Conservation (phyloP, 1,284 basidiomycete genomes). For the Ceratobasidium sp. region DNA sequence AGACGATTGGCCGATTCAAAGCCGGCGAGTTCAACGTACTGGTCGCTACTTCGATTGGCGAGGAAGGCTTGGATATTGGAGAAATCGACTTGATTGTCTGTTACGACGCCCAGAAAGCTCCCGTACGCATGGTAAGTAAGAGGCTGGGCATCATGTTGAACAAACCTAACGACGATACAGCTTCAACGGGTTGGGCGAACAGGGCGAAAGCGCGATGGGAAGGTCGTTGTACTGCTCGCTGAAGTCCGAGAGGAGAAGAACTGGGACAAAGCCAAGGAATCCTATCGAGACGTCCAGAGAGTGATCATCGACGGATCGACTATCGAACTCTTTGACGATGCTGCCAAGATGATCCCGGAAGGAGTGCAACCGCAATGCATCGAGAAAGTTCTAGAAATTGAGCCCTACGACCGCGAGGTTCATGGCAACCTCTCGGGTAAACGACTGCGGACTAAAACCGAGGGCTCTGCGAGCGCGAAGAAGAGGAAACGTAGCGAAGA, state of each 20-base stretch:
- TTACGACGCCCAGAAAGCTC: slow-evolving; percentile 96
- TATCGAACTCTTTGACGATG: slow-evolving; percentile 93
- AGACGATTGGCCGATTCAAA: slow-evolving; percentile 90
- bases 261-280: slow-evolving; percentile 89
- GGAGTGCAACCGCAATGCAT: slow-evolving; percentile 79
- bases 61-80: slow-evolving; percentile 99
- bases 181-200: slow-evolving; percentile 97
- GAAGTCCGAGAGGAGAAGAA: slow-evolving; percentile 92
- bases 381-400: slow-evolving; percentile 84
- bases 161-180: slow-evolving; percentile 57
- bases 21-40: slow-evolving; percentile 89
- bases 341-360: slow-evolving; percentile 84
- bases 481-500: slow-evolving; percentile 79
- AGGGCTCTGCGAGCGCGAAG: slow-evolving; percentile 53
- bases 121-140: slow-evolving; percentile 88
- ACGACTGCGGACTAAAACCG: slow-evolving; percentile 50
- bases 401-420: slow-evolving; percentile 71
- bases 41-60: slow-evolving; percentile 96
- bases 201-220: slow-evolving; percentile 90
- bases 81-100: slow-evolving; percentile 98
- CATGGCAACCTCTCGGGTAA: slow-evolving; percentile 53
- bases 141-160: neutral
- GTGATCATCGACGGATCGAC: slow-evolving; percentile 86
- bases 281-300: slow-evolving; percentile 90
- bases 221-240: slow-evolving; percentile 92